phyloP scores from a whole-genome alignment of 116 monocot genomes.

The Trichopus zeylanicus region DNA sequence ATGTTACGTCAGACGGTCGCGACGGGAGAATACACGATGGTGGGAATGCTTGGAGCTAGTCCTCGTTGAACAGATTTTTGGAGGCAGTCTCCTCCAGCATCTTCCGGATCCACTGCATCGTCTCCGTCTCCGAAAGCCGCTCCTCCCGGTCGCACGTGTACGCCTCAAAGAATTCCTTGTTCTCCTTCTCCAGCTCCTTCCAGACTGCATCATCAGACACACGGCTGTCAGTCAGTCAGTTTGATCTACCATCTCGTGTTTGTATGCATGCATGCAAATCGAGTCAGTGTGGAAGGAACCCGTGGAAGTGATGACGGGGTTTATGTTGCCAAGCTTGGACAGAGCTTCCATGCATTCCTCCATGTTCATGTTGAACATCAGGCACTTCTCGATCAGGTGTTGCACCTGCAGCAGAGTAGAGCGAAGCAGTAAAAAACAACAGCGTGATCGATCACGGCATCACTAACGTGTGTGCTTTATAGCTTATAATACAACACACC shows the following conservation, averaged over 20 bases:
- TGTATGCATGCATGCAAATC: not conserved
- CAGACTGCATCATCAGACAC: constrained; percentile 36
- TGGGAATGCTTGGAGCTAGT: no score
- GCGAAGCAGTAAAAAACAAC: not conserved
- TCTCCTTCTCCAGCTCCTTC: constrained; percentile 91
- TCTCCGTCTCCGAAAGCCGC: constrained; percentile 25
- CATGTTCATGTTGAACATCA: constrained; percentile 61
- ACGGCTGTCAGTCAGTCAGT: not conserved
- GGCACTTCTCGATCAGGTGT: constrained; percentile 84
- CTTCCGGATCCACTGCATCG: constrained; percentile 43
- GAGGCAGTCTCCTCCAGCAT: constrained; percentile 27
- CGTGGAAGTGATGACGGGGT: constrained; percentile 80
- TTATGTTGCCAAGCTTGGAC: constrained; percentile 71
- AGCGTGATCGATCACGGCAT: not conserved
- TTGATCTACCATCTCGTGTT: not conserved
- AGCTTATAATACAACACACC: constrained; percentile 9
- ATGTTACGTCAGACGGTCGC: no score
- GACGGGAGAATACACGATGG: no score
- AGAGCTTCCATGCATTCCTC: constrained; percentile 79
- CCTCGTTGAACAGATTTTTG: no score
- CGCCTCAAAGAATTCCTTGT: constrained; percentile 68
- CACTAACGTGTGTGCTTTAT: not conserved
- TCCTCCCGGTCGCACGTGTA: constrained; percentile 41
- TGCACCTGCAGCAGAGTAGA: constrained; percentile 46
- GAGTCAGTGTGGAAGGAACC: constrained; percentile 17